A percentile compares a stretch with the other conserved stretches of the same genome.
phyloP scores from a whole-genome alignment of 2,329 filamentous ascomycete species.

The Coccinonectria pachysandricola region DNA sequence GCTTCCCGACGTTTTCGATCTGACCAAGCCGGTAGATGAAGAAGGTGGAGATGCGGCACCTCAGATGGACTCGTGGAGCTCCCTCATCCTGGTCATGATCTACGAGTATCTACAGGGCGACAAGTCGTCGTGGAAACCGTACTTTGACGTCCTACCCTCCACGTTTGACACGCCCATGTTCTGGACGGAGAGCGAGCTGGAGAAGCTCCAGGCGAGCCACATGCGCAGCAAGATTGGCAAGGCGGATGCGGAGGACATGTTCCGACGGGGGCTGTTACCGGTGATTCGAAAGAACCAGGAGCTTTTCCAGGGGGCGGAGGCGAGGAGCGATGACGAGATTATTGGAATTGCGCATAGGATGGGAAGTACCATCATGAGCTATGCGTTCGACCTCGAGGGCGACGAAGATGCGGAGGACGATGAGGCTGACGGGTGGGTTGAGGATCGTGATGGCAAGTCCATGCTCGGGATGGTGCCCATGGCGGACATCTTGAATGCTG shows the following conservation, averaged over 20 bases:
- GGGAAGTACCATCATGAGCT: conserved; percentile 85
- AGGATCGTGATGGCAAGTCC: conserved; percentile 46
- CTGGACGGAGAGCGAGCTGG: conserved; percentile 63
- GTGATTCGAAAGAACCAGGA: conserved; percentile 34
- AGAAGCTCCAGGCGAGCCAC: conserved; percentile 64
- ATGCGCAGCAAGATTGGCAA: conserved; percentile 70
- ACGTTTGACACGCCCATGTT: conserved; percentile 84
- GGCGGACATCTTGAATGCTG: conserved; percentile 82
- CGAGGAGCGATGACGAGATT: conserved; percentile 34
- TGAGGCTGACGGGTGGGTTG: conserved; percentile 54
- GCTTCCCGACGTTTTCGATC: conserved; percentile 43
- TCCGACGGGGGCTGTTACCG: conserved; percentile 45
- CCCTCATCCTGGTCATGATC: conserved; percentile 66
- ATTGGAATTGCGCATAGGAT: conserved; percentile 59
- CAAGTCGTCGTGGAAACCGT: conserved; percentile 63
- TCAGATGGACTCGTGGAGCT: conserved; percentile 43
- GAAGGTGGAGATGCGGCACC: conserved; percentile 27
- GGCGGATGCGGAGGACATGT: conserved; percentile 58
- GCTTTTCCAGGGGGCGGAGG: conserved; percentile 30
- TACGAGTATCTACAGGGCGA: conserved; percentile 56
- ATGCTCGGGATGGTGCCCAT: conserved; percentile 83
- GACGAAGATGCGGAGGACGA: conserved; percentile 47
- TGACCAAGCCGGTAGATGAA: conserved; percentile 24
- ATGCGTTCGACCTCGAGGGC: conserved; percentile 71
- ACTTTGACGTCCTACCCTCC: conserved; percentile 63